phyloP scores from a whole-genome alignment of 805 yeast species.

The Blastobotrys mokoenaii region DNA sequence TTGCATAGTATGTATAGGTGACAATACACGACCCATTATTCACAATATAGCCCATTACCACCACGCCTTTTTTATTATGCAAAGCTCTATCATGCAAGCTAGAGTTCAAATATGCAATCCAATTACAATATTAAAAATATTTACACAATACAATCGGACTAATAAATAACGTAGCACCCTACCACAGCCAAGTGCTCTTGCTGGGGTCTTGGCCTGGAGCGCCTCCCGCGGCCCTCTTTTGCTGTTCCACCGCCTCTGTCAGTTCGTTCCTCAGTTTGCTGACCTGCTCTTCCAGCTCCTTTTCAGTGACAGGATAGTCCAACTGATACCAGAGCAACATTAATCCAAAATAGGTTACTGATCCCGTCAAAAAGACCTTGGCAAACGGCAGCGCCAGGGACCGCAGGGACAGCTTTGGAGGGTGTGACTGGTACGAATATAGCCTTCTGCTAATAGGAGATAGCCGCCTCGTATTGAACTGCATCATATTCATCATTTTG shows the following conservation, averaged over 20 bases:
- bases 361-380: constrained; percentile 8
- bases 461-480: too few relatives aligned
- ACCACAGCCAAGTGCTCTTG: neutral
- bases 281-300: neutral
- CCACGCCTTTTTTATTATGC: too few relatives aligned
- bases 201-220: neutral
- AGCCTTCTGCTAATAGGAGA: too few relatives aligned
- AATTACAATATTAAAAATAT: too few relatives aligned
- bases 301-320: neutral
- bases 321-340: constrained; percentile 12
- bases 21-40: too few relatives aligned
- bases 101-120: too few relatives aligned
- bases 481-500: too few relatives aligned
- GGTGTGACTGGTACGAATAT: too few relatives aligned
- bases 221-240: neutral
- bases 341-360: constrained; percentile 13
- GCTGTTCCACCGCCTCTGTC: neutral
- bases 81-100: too few relatives aligned
- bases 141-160: too few relatives aligned
- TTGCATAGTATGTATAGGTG: too few relatives aligned
- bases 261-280: neutral
- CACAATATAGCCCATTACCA: too few relatives aligned
- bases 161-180: neutral
- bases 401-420: neutral
- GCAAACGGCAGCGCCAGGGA: constrained; percentile 6